These are phyloP conservation scores for Colletotrichum sp. DNA, from an alignment of 2,329 filamentous ascomycete species.

Conservation along the genomic window DNA sequence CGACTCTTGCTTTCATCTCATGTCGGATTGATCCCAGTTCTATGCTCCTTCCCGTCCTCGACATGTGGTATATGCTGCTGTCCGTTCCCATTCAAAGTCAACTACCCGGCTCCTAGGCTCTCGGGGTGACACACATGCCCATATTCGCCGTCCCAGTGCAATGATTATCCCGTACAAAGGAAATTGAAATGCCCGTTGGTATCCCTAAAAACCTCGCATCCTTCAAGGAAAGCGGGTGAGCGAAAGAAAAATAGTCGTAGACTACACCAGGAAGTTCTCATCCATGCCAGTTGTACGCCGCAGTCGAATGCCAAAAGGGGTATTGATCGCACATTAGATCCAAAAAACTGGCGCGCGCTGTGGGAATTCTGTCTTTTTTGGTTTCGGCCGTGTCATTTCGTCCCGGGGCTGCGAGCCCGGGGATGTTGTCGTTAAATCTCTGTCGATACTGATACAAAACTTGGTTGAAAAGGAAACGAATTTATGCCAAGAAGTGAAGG, in stretches of 20 bases:
- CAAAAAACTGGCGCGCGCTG: slow-evolving; percentile 16
- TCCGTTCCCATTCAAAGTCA: slow-evolving; percentile 14
- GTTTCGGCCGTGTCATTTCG: slow-evolving; percentile 23
- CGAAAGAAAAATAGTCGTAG: slow-evolving; percentile 21
- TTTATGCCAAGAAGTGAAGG: slow-evolving; percentile 19
- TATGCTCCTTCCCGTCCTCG: slow-evolving; percentile 15
- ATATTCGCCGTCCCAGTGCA: slow-evolving; percentile 18
- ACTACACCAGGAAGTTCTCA: slow-evolving; percentile 21
- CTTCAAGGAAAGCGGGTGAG: slow-evolving; percentile 19
- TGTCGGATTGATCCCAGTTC: slow-evolving; percentile 22
- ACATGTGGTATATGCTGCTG: slow-evolving; percentile 22
- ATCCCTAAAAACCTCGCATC: slow-evolving; percentile 13
- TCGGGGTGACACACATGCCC: slow-evolving; percentile 15
- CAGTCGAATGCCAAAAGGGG: slow-evolving; percentile 22
- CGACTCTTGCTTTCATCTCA: slow-evolving; percentile 17
- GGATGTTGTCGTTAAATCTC: slow-evolving; percentile 12
- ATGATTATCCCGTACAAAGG: slow-evolving; percentile 3
- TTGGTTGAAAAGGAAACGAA: slow-evolving; percentile 3
- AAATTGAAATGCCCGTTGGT: neutral
- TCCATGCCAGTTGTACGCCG: slow-evolving; percentile 21
- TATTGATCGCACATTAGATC: slow-evolving; percentile 21
- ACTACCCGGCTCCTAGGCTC: slow-evolving; percentile 17
- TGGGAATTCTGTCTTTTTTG: slow-evolving; percentile 19
- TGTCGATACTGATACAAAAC: slow-evolving; percentile 21
- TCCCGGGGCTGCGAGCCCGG: slow-evolving; percentile 8